Conservation (phyloP, 2,329 filamentous ascomycete species). For the Scytalidium sp. region DNA sequence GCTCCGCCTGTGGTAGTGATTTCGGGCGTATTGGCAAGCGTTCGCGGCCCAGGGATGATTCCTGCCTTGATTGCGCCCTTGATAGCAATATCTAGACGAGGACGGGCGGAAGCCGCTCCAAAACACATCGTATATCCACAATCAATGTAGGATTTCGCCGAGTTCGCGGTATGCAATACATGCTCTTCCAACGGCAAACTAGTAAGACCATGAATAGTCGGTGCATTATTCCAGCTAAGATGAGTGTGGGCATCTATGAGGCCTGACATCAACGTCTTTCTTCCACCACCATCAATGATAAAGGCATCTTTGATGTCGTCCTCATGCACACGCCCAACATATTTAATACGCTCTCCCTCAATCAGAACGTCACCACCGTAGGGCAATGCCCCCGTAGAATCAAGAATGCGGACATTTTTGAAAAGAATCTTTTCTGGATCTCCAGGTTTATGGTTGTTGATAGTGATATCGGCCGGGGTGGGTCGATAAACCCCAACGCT, state of each 20-base stretch:
- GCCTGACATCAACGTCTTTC: conserved; percentile 42
- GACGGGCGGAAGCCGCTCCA: no score
- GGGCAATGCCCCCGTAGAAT: no score
- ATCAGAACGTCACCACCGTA: no score
- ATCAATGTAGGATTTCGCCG: conserved; percentile 41
- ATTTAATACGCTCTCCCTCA: no score
- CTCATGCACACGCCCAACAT: no score
- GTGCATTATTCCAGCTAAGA: conserved; percentile 41
- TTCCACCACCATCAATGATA: not conserved
- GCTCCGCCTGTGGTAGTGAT: conserved; percentile 40
- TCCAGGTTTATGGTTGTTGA: not conserved
- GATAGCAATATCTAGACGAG: no score
- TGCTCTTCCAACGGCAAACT: conserved; percentile 43
- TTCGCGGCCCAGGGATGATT: conserved; percentile 41
- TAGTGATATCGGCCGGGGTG: not conserved
- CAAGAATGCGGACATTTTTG: conserved; percentile 2
- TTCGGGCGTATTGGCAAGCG: conserved; percentile 43
- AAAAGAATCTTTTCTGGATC: not conserved
- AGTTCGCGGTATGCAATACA: conserved; percentile 37
- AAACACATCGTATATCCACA: conserved; percentile 46
- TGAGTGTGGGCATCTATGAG: conserved; percentile 45
- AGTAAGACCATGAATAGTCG: conserved; percentile 35
- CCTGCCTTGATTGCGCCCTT: conserved; percentile 44
- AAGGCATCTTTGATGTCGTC: no score
- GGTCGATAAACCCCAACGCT: no score